Base-by-base conservation (phyloP, 2,329 filamentous ascomycete genomes). In the Monosporascus sp. region DNA sequence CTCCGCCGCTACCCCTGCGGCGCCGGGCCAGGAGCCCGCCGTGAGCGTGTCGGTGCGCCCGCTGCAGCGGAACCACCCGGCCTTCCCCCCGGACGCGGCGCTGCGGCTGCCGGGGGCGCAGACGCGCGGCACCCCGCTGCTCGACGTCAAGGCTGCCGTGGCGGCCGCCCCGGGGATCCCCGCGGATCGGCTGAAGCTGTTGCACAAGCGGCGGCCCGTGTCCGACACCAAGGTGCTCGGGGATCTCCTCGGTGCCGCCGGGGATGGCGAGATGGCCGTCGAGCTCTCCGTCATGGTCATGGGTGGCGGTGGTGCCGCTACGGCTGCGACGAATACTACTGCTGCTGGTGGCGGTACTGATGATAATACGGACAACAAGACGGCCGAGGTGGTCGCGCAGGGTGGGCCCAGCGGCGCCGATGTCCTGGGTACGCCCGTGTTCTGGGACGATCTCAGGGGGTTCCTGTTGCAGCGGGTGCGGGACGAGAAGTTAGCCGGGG, bases 241-340 rank as follows among this genome's bases (percentile, higher is more conserved):
- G 53, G 92, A 96, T 54, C 67, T 95, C 1, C 61, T 92, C 1
- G 78, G 77, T 0, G 77, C 43, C 80, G 3, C 31, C 31, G 31
- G 31, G 31, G 31, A 35, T 5, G 58, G 49, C 2, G 77, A 73
- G 27, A 77, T 61, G 60, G 70, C 62, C 1, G 76, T 93, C 0
- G 91, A 96, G 69, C 86, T 97, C 58, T 84, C 84, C 1, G 81
- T 97, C 52, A 97, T 97, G 91, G 79, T 97, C 20, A 84, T 96
- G 67, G 89, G 88, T 3, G 91, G 90, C 16, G 82, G 88, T 5
- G 91, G 89, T 17, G 83, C 78, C 22, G 72, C 74, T 24, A 69
- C 71, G n/a, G 62, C 74, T 40, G 68, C 56, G 1, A 67, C 60
- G 38, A 66, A 65, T n/a, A 68, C 68, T 19, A 63, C 71, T 22